Base-by-base conservation (phyloP, 208 protist species). In the Leishmania turanica region DNA sequence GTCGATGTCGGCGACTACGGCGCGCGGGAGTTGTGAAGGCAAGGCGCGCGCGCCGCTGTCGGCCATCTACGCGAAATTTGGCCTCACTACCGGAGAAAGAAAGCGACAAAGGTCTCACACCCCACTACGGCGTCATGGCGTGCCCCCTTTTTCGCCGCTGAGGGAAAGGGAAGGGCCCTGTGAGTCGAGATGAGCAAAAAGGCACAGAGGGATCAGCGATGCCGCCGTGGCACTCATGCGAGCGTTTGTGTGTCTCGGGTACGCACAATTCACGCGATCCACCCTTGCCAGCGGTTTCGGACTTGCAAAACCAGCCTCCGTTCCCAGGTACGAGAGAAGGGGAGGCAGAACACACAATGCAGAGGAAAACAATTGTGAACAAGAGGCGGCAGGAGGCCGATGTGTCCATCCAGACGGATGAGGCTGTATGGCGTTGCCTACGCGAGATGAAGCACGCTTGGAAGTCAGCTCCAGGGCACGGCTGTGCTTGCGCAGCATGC, bases 1-100 rank as follows among this genome's bases (percentile, higher is more conserved):
- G 65, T 88, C 78, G 40, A 93, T 70, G 71, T 93, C 90, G 75
- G 79, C 66, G 21, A 84, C 69, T 42, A 91, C 71, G 8, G 87
- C 90, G 74, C 87, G 81, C 17, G 75, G 77, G 51, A 91, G 75
- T 49, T 80, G 71, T 45, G 49, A 27, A 47, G 87, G 82, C 62
- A 91, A 42, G 31, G 60, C 15, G 24, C 11, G 49, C 19, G 66
- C 40, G 45, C 53, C 42, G 34, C 49, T 54, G 54, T 74, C 27
- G 15, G 54, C 51, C 64, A 72, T 54, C 66, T 24, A 70, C n/a
- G 42, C 54, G 9, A 34, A 73, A 7, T 11, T 3, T 45, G 27
- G n/a, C n/a, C 45, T 54, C 69, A 51, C 45, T 73, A 68, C 8
- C 6, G 47, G 42, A 69, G 60, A 71, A 21, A 49, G 19, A 37